Base-by-base conservation (phyloP, 371 early-diverging fungal species). In the Syncephalastrum sp. region DNA sequence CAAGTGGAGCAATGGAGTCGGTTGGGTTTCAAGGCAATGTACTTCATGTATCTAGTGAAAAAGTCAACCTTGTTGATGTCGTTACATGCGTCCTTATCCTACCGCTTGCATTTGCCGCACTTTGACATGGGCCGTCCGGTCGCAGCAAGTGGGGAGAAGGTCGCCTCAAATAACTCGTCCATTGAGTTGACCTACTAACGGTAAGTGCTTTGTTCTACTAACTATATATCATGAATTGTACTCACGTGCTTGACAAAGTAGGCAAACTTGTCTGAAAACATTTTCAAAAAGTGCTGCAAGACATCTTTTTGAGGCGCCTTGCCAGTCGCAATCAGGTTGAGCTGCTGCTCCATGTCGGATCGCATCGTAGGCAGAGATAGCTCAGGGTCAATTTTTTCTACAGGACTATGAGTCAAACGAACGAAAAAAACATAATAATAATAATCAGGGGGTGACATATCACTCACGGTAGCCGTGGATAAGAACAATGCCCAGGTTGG, bases 151-250 rank as follows among this genome's bases (percentile, higher is more conserved):
- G 81, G 68, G 1, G 78, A 78, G 38, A 78, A 82, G 1, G 82
- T 80, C 1, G 80, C 82, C 60, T 82, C 82, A 61, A 82, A 82
- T 8, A 82, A 52, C 53, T 77, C 75, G 52, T 82, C 82, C 82
- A 82, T 82, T 0, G 63, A 52, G 25, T 66, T 68, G 60, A 82
- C 74, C 77, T 75, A 64, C 12, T 27, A 0, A 19, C n/a, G 16
- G 47, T 15, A 14, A 3, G 14, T n/a, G 41, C 16, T n/a, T 17
- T 33, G 19, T 17, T 42, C 21, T 29, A 1, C 21, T 41, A 2
- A 15, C 7, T 23, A 0, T 23, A 23, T 4, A 17, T 13, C 46
- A 0, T 25, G n/a, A 2, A 8, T 23, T 23, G 0, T 44, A 46
- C 50, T 59, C 60, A 78, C 79, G 19, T 69, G 62, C n/a, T 68